Base-by-base conservation (phyloP, 2,329 filamentous ascomycete genomes). In the Ophiosphaerella herpotricha region DNA sequence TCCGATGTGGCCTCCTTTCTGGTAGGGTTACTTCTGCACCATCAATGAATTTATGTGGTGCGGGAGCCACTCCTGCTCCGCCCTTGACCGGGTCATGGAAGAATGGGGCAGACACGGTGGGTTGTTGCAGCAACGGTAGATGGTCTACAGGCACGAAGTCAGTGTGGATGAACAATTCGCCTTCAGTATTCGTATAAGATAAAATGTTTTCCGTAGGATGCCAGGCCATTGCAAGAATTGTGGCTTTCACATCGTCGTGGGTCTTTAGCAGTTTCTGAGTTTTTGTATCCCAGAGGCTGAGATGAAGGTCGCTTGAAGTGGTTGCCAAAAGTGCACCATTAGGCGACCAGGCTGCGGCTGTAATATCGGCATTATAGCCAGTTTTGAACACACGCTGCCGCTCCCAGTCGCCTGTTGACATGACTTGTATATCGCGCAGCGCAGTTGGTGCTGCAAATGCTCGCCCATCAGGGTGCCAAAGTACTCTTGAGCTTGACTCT, bases 381-480 rank as follows among this genome's bases (percentile, higher is more conserved):
- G 86, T 85, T 7, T 85, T 77, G 69, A 99, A 99, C 0, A 79
- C 76, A 52, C 88, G 84, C 71, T 97, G 91, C 60, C 88, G 87
- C 68, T 91, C 89, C 89, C 93, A 97, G 70, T 97, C 91, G 44
- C 85, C 85, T 54, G 86, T 86, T n/a, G 93, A 96, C 48, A 97
- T 83, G 34, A 97, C 84, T 65, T 95, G 88, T 85, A 69, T 96
- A 88, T 75, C 63, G 63, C 87, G 84, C 18, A 88, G 91, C 0
- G 88, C 83, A 16, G 92, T 96, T 0, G 91, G 86, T 16, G 89
- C 86, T 1, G 90, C 92, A 73, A 99, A 96, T 3, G 92, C 90
- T 59, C 90, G 85, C 16, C 94, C 93, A 69, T 97, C 93, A 0
- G 95, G 95, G 75, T 97, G 94, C 94, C 94, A 99, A 0, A 85